These are phyloP conservation scores for Aciculosporium take DNA, from an alignment of 2,329 filamentous ascomycete genomes.

Conservation along the genomic window DNA sequence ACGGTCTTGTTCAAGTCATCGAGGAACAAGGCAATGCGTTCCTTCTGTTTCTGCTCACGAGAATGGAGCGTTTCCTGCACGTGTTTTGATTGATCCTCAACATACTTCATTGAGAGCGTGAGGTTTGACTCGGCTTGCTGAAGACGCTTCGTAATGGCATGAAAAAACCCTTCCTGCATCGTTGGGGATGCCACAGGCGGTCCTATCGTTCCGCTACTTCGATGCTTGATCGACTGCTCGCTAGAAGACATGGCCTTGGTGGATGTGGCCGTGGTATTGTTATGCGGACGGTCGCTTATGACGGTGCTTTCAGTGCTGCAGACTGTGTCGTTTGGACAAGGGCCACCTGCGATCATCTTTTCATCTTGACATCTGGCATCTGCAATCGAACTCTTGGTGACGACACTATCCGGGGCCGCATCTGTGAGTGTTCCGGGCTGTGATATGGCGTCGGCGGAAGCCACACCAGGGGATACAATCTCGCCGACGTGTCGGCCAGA, in stretches of 20 bases:
- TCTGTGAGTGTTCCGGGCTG: neutral
- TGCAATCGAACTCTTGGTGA: neutral
- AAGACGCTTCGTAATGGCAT: slow-evolving; percentile 83
- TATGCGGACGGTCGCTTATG: slow-evolving; percentile 4
- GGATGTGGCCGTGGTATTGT: slow-evolving; percentile 3
- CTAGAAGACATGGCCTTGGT: slow-evolving; percentile 7
- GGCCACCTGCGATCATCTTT: neutral
- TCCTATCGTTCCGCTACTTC: slow-evolving; percentile 15
- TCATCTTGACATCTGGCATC: neutral
- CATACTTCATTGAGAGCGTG: slow-evolving; percentile 84
- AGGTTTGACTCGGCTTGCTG: slow-evolving; percentile 86
- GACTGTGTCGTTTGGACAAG: neutral
- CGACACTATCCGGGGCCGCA: neutral
- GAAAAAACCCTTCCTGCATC: slow-evolving; percentile 96
- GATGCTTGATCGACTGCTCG: slow-evolving; percentile 13
- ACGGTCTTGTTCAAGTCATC: slow-evolving; percentile 79
- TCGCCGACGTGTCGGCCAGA: neutral
- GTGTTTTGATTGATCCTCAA: slow-evolving; percentile 87
- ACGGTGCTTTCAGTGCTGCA: neutral
- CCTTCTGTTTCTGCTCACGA: slow-evolving; percentile 74
- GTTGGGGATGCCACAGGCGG: slow-evolving; percentile 44
- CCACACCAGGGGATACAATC: neutral
- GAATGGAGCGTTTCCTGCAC: slow-evolving; percentile 75
- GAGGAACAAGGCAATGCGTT: slow-evolving; percentile 71
- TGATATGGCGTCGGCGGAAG: neutral